These are phyloP conservation scores for Lablab purpureus DNA, from an alignment of 306 rosid genomes.

Conservation along the genomic window DNA sequence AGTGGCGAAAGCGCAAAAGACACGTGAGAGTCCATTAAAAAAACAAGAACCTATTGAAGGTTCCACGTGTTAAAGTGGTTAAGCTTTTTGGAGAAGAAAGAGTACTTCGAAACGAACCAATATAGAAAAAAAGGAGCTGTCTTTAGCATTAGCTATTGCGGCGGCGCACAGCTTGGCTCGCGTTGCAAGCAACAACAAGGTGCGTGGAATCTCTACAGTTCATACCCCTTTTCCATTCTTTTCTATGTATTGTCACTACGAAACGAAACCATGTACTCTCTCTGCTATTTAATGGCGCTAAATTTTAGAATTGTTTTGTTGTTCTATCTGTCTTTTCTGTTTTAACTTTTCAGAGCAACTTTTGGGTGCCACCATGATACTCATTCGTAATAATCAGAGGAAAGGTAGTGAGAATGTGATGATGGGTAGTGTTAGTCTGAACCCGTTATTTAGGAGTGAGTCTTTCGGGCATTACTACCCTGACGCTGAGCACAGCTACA, in stretches of 20 bases:
- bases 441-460: constrained; percentile 59
- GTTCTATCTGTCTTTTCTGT: not conserved
- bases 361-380: constrained; percentile 28
- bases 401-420: constrained; percentile 14
- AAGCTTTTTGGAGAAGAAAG: not conserved
- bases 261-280: not conserved
- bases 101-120: too few relatives aligned
- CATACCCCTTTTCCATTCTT: not conserved
- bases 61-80: constrained; percentile 52
- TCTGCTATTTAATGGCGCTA: constrained; percentile 29
- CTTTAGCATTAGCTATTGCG: constrained; percentile 43
- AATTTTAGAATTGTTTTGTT: not conserved
- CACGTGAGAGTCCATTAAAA: constrained; percentile 56
- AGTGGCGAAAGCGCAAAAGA: constrained; percentile 38
- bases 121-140: not conserved
- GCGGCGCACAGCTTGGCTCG: constrained; percentile 56
- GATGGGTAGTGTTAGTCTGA: constrained; percentile 10
- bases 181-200: constrained; percentile 44
- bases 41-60: constrained; percentile 30
- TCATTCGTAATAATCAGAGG: constrained; percentile 27
- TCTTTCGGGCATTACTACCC: constrained; percentile 56
- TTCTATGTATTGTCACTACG: too few relatives aligned
- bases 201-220: constrained; percentile 41
- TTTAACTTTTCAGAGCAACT: not conserved
- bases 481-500: constrained; percentile 46